Evolutionary conservation across 768 basidiomycete genomes (phyloP).

Genomic region (Lentinula sp.): DNA sequence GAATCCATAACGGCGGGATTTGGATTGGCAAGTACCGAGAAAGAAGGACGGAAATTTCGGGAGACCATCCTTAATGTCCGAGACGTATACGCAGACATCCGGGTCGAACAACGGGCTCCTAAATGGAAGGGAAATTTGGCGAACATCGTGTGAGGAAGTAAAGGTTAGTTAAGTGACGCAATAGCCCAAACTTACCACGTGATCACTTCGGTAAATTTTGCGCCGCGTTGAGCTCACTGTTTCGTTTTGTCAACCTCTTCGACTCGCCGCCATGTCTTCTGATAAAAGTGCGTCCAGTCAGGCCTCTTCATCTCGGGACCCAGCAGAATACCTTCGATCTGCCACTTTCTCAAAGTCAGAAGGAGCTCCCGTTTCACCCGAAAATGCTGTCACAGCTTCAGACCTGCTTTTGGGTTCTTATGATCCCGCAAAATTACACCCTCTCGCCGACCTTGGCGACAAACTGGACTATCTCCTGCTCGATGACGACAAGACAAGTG

Average conservation of each 20-base stretch:
- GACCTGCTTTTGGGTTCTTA: constrained; percentile 85
- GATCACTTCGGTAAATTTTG: background rate
- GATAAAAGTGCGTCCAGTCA: constrained; percentile 17
- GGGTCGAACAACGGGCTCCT: background rate
- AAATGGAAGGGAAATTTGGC: background rate
- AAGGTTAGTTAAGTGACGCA: background rate
- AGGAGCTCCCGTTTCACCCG: constrained; percentile 30
- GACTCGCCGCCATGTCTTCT: constrained; percentile 20
- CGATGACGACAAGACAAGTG: constrained; percentile 93
- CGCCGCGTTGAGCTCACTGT: background rate
- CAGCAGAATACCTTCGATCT: constrained; percentile 38
- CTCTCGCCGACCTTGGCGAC: constrained; percentile 86
- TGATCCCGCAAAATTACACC: constrained; percentile 91
- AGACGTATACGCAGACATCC: background rate
- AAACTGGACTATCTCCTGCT: constrained; percentile 93
- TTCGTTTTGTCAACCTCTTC: background rate
- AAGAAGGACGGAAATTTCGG: background rate
- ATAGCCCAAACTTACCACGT: background rate
- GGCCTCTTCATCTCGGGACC: constrained; percentile 39
- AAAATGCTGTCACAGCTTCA: constrained; percentile 69
- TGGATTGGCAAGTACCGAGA: background rate
- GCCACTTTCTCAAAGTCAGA: constrained; percentile 43
- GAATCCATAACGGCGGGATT: background rate
- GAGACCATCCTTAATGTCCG: constrained; percentile 11
- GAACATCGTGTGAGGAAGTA: background rate